These are phyloP conservation scores for Cytidiella melzeri DNA, from an alignment of 768 basidiomycete genomes.

Conservation along the genomic window DNA sequence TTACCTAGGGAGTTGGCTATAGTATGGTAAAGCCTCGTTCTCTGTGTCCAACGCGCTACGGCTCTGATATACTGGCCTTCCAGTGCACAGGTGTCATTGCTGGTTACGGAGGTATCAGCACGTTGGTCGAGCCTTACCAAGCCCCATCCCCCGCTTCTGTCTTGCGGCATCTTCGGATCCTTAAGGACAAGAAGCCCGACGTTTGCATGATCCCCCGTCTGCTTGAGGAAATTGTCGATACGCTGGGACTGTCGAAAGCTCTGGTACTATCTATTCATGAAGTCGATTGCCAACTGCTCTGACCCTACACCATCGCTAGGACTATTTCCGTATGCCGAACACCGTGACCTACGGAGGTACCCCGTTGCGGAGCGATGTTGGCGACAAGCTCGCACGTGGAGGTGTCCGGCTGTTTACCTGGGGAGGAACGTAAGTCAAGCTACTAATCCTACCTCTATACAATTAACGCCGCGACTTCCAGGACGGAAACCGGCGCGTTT, in stretches of 20 bases:
- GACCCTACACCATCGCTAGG: too few species aligned
- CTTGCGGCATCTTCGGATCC: slow-evolving; percentile 12
- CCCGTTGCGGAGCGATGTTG: slow-evolving; percentile 10
- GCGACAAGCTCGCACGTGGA: background rate
- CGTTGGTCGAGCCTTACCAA: slow-evolving; percentile 6
- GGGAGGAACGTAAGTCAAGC: slow-evolving; percentile 11
- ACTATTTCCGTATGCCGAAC: slow-evolving; percentile 5
- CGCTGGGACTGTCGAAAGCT: slow-evolving; percentile 1
- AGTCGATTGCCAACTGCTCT: too few species aligned
- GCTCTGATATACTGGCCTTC: too few species aligned
- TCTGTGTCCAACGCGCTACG: background rate
- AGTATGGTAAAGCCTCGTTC: slow-evolving; percentile 8
- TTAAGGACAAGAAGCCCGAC: slow-evolving; percentile 4
- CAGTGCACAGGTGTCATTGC: too few species aligned
- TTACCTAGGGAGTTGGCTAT: slow-evolving; percentile 6
- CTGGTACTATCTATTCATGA: background rate
- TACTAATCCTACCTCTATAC: background rate
- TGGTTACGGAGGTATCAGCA: too few species aligned
- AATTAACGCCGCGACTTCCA: slow-evolving; percentile 1
- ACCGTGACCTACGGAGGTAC: slow-evolving; percentile 15
- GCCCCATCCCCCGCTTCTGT: slow-evolving; percentile 7
- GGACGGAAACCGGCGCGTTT: slow-evolving; percentile 17
- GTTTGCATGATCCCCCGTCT: slow-evolving; percentile 14
- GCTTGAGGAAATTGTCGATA: slow-evolving; percentile 15
- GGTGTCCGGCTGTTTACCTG: slow-evolving; percentile 4